These are phyloP conservation scores for Sphenostylis stenocarpa DNA, from an alignment of 306 rosid genomes.

Conservation along the genomic window DNA sequence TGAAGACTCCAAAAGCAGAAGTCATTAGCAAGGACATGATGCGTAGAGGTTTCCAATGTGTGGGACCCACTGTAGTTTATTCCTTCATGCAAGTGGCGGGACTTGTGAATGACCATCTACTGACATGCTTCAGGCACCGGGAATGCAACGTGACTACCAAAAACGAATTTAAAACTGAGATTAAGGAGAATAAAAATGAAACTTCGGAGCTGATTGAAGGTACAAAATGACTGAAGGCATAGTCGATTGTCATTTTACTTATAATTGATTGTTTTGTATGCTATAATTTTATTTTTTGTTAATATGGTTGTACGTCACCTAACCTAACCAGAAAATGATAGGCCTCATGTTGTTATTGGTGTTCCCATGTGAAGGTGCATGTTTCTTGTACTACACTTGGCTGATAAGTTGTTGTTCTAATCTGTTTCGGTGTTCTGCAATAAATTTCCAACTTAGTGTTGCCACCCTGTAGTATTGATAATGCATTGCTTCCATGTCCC, in stretches of 20 bases:
- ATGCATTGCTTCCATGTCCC: conserved; percentile 18
- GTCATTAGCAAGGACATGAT: conserved; percentile 87
- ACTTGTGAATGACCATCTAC: conserved; percentile 78
- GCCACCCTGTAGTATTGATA: neutral
- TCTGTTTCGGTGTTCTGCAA: conserved; percentile 31
- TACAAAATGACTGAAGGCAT: conserved; percentile 24
- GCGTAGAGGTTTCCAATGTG: conserved; percentile 92
- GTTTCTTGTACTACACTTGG: conserved; percentile 33
- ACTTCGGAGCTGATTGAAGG: conserved; percentile 37
- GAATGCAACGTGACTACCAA: conserved; percentile 43
- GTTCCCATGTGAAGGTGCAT: conserved; percentile 34
- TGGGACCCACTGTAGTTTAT: conserved; percentile 84
- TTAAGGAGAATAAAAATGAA: conserved; percentile 37
- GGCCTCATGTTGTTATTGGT: conserved; percentile 17
- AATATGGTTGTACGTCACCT: conserved; percentile 31
- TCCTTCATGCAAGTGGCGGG: conserved; percentile 93
- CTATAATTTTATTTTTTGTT: conserved; percentile 25
- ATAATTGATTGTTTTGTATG: neutral
- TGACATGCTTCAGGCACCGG: conserved; percentile 66
- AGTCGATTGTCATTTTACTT: neutral
- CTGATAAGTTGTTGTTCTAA: conserved; percentile 19
- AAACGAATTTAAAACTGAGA: conserved; percentile 40
- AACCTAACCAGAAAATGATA: conserved; percentile 43
- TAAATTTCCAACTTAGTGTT: conserved; percentile 16
- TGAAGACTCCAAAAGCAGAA: conserved; percentile 85